A percentile compares a stretch with the other conserved stretches of the same genome.
Conservation (phyloP, 2,329 filamentous ascomycete genomes). For the Arachnomyces sp. region DNA sequence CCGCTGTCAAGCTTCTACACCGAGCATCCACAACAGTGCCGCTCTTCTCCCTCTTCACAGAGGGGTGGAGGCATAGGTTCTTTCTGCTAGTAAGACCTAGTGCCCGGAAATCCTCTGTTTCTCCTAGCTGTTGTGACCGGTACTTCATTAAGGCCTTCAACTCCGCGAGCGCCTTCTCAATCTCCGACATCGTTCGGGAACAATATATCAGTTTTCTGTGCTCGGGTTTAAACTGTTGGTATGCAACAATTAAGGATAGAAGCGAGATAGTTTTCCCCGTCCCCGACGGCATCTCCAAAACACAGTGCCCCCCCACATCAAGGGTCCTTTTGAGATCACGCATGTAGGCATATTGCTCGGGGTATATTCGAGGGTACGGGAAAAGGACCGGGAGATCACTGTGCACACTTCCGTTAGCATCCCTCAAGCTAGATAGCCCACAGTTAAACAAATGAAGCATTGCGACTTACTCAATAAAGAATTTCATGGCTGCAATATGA, state of each 20-base stretch:
- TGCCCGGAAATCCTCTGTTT: slow-evolving; percentile 85
- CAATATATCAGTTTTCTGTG: slow-evolving; percentile 97
- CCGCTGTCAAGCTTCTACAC: slow-evolving; percentile 88
- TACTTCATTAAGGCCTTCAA: slow-evolving; percentile 93
- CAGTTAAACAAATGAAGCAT: background rate
- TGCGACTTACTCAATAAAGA: slow-evolving; percentile 62
- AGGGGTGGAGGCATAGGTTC: slow-evolving; percentile 92
- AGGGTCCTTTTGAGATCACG: slow-evolving; percentile 80
- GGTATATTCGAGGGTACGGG: slow-evolving; percentile 66
- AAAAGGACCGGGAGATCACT: slow-evolving; percentile 63
- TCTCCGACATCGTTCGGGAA: slow-evolving; percentile 99
- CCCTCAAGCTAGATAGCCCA: background rate
- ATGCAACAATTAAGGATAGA: slow-evolving; percentile 89
- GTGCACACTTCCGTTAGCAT: slow-evolving; percentile 13
- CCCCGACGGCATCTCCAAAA: slow-evolving; percentile 97
- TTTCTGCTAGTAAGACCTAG: slow-evolving; percentile 92
- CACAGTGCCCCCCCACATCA: slow-evolving; percentile 88
- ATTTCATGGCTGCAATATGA: slow-evolving; percentile 51
- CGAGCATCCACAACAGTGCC: slow-evolving; percentile 89
- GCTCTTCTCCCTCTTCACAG: slow-evolving; percentile 93
- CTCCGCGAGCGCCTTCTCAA: slow-evolving; percentile 92
- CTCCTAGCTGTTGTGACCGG: slow-evolving; percentile 76
- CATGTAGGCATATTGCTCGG: slow-evolving; percentile 73
- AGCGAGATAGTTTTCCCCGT: slow-evolving; percentile 96
- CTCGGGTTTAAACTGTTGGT: slow-evolving; percentile 88